phyloP scores from a whole-genome alignment of 1,284 basidiomycete species.

The Apiotrichum brassicae region DNA sequence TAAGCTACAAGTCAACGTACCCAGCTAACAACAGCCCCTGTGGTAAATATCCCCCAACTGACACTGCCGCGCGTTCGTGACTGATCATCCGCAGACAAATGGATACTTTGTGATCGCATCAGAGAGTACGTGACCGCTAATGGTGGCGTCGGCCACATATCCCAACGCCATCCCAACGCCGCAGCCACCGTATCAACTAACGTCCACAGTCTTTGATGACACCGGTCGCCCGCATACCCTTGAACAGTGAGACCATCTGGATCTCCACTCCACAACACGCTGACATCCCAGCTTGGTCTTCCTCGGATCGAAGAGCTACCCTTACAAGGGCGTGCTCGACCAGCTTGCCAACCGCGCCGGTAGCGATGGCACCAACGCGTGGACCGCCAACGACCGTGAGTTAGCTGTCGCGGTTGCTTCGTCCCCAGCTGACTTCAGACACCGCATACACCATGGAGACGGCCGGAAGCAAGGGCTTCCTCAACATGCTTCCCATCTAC shows the following conservation, averaged over 20 bases:
- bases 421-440: conserved; percentile 44
- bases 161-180: neutral
- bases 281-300: conserved; percentile 66
- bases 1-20: no score
- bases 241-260: conserved; percentile 56
- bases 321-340: conserved; percentile 96
- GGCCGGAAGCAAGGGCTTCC: conserved; percentile 90
- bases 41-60: conserved; percentile 20
- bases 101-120: conserved; percentile 89
- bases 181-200: neutral
- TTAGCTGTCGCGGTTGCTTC: neutral
- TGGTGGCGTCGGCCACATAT: neutral
- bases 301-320: conserved; percentile 89
- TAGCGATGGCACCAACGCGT: conserved; percentile 76
- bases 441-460: conserved; percentile 97
- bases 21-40: conserved; percentile 33
- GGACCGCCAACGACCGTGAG: conserved; percentile 53
- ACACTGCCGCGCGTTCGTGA: neutral
- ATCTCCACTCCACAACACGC: neutral
- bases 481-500: conserved; percentile 90
- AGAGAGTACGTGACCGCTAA: conserved; percentile 77
- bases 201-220: conserved; percentile 71
- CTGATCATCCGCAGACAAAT: conserved; percentile 65
- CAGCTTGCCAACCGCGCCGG: conserved; percentile 95
- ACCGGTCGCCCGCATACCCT: conserved; percentile 89